A percentile compares a stretch with the other conserved stretches of the same genome.
Conservation (phyloP, 352 stramenopile genomes). For the Detonula confervacea region DNA sequence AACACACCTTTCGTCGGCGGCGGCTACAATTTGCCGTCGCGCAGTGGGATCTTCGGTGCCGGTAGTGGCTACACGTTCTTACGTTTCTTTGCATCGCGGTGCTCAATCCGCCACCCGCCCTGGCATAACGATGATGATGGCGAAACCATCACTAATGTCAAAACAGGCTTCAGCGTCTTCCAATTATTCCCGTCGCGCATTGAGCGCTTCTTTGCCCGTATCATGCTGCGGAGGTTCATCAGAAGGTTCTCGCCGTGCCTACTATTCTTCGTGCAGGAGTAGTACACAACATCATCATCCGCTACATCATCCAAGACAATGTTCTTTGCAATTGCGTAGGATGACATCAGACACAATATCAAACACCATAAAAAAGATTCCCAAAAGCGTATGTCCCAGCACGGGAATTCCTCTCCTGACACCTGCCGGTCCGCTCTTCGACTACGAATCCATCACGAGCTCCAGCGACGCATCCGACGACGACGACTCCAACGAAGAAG, state of each 20-base stretch:
- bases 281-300: too few species aligned
- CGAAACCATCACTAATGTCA: too few species aligned
- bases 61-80: too few species aligned
- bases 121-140: too few species aligned
- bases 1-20: not conserved
- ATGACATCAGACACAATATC: constrained; percentile 11
- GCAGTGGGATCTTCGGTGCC: not conserved
- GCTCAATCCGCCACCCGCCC: too few species aligned
- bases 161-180: too few species aligned
- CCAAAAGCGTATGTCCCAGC: constrained; percentile 13
- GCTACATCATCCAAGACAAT: too few species aligned
- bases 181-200: too few species aligned
- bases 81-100: too few species aligned
- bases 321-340: constrained; percentile 3
- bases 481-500: not conserved
- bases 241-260: not conserved
- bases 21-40: not conserved
- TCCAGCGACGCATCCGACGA: not conserved
- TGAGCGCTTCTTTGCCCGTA: too few species aligned
- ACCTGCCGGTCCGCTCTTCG: constrained; percentile 38
- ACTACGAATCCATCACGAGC: constrained; percentile 28
- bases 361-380: too few species aligned
- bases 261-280: not conserved
- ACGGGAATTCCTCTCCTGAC: constrained; percentile 31
- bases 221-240: not conserved